A percentile compares a stretch with the other conserved stretches of the same genome.
Evolutionary conservation across 2,329 filamentous ascomycete genomes (phyloP).

Genomic region (Aspergillus chevalieri): DNA sequence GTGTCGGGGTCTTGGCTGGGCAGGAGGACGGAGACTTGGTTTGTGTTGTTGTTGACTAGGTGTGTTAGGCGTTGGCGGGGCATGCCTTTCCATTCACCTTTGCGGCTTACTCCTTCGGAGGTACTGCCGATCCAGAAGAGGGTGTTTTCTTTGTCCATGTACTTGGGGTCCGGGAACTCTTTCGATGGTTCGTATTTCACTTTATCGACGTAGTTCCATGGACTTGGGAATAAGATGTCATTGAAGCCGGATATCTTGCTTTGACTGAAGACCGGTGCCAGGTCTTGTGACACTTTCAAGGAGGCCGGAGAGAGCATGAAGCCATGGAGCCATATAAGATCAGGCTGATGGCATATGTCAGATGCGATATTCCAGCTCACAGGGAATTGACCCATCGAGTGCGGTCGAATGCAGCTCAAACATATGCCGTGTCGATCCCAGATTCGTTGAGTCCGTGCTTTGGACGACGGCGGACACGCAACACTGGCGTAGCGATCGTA

Average conservation of each 20-base stretch:
- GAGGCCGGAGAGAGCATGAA: constrained; percentile 62
- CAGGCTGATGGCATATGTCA: constrained; percentile 70
- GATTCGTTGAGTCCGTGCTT: constrained; percentile 51
- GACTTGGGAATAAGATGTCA: constrained; percentile 68
- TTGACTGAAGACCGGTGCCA: constrained; percentile 70
- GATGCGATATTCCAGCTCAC: constrained; percentile 59
- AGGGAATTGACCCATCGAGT: constrained; percentile 63
- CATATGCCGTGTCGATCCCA: constrained; percentile 64
- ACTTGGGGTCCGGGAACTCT: constrained; percentile 48
- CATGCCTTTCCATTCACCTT: constrained; percentile 60
- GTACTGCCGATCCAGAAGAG: constrained; percentile 73
- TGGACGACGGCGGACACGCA: constrained; percentile 59
- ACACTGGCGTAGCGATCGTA: constrained; percentile 41
- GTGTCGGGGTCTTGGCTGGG: constrained; percentile 37
- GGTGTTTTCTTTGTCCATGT: constrained; percentile 56
- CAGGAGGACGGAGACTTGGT: constrained; percentile 51
- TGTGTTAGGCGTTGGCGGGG: constrained; percentile 67
- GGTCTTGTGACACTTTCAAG: constrained; percentile 55
- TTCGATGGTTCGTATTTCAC: constrained; percentile 47
- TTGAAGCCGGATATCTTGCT: constrained; percentile 66
- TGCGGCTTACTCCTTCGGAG: constrained; percentile 48
- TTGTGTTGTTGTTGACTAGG: constrained; percentile 55
- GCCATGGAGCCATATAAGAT: constrained; percentile 66
- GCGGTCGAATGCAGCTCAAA: constrained; percentile 54
- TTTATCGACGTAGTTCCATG: constrained; percentile 58